phyloP scores from a whole-genome alignment of 2,329 filamentous ascomycete genomes.

The Colletotrichum sp. region DNA sequence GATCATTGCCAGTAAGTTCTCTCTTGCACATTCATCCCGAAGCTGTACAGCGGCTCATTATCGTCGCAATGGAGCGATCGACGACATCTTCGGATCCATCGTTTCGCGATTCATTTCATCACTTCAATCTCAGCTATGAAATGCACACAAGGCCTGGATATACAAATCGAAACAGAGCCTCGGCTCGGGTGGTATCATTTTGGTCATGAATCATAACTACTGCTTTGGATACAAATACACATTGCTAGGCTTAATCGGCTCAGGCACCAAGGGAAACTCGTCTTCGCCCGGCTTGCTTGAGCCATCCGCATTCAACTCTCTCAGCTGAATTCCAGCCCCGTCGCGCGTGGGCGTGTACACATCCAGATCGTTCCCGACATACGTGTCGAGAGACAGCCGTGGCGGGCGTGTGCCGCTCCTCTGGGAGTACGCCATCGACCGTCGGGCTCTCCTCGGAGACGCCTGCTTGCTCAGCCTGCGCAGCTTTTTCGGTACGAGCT shows the following conservation, averaged over 20 bases:
- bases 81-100: not conserved
- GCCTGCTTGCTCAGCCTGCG: not conserved
- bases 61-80: not conserved
- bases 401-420: not conserved
- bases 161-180: not conserved
- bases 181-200: constrained; percentile 14
- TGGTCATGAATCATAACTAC: constrained; percentile 17
- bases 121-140: not conserved
- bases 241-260: not conserved
- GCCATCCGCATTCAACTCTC: not conserved
- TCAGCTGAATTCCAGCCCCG: not conserved
- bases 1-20: not conserved
- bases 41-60: too few species aligned
- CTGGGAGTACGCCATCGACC: not conserved
- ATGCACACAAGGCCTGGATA: not conserved
- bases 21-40: not conserved
- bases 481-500: constrained; percentile 21
- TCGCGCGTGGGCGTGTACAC: not conserved
- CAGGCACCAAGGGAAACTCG: not conserved
- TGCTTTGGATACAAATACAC: constrained; percentile 10
- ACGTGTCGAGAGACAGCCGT: constrained; percentile 1
- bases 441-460: not conserved
- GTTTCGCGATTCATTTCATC: not conserved
- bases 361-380: not conserved
- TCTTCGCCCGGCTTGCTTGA: not conserved